These are phyloP conservation scores for Cardamine resedifolia DNA, from an alignment of 345 rosid species.

Conservation along the genomic window DNA sequence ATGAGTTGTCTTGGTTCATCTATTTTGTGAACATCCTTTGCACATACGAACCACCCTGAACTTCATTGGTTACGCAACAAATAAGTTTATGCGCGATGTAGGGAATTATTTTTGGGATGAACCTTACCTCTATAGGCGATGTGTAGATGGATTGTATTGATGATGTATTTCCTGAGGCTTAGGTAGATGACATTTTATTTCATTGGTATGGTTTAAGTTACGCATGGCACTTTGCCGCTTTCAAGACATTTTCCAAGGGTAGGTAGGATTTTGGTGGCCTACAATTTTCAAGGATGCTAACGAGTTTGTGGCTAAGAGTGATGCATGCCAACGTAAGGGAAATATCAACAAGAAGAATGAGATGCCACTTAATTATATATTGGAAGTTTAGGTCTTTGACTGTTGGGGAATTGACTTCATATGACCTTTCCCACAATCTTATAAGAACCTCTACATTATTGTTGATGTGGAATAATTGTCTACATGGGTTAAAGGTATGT, in stretches of 20 bases:
- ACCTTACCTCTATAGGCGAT: not conserved
- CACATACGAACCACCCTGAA: not conserved
- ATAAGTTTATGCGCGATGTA: not conserved
- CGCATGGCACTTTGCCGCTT: not conserved
- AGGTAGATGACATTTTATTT: too few species aligned
- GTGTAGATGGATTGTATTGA: not conserved
- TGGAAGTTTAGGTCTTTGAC: too few species aligned
- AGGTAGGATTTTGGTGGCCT: not conserved
- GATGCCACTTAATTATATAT: not conserved
- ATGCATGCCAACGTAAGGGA: not conserved
- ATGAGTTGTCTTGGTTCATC: not conserved
- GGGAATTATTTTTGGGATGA: not conserved
- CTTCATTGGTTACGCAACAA: not conserved
- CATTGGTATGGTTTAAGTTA: too few species aligned
- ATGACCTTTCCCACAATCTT: not conserved
- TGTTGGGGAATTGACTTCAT: too few species aligned
- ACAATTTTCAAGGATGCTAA: not conserved
- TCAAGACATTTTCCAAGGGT: not conserved
- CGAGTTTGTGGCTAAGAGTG: not conserved
- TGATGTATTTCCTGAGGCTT: too few species aligned
- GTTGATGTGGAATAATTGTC: too few species aligned
- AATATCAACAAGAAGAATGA: too few species aligned
- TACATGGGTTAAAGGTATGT: too few species aligned
- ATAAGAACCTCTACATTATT: not conserved
- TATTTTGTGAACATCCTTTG: too few species aligned